Evolutionary conservation across 1,284 basidiomycete species (phyloP).

Genomic region (Tilletiopsis washingtonensis): DNA sequence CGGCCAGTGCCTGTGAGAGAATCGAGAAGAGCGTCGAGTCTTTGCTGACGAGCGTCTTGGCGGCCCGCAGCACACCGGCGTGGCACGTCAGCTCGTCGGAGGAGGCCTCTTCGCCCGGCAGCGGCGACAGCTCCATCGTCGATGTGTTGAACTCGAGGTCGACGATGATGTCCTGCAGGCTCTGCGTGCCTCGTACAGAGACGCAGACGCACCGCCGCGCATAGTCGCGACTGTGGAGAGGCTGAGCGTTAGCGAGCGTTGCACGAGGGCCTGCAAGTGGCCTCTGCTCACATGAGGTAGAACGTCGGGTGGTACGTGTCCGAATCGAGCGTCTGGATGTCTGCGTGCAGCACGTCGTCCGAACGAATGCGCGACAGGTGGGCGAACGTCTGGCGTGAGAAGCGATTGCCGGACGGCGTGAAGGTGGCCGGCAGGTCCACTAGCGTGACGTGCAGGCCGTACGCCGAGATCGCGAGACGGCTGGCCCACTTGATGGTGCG

Average conservation of each 20-base stretch:
- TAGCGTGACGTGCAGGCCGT: conserved; percentile 20
- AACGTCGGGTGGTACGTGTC: conserved; percentile 38
- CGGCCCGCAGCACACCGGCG: conserved; percentile 42
- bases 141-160: conserved; percentile 41
- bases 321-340: conserved; percentile 37
- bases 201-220: conserved; percentile 41
- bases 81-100: conserved; percentile 28
- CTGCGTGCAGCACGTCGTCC: conserved; percentile 44
- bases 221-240: conserved; percentile 23
- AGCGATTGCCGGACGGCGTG: conserved; percentile 41
- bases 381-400: conserved; percentile 43
- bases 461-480: conserved; percentile 43
- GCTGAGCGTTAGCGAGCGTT: too few species aligned
- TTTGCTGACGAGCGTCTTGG: conserved; percentile 28
- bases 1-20: conserved; percentile 27
- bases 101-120: conserved; percentile 18
- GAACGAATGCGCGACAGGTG: conserved; percentile 36
- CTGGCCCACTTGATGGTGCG: conserved; percentile 43
- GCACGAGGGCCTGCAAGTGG: too few species aligned
- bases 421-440: conserved; percentile 41
- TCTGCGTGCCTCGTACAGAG: conserved; percentile 42
- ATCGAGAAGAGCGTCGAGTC: conserved; percentile 36
- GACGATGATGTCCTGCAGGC: conserved; percentile 44
- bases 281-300: conserved; percentile 26
- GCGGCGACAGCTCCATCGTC: conserved; percentile 33